Evolutionary conservation across 495 filamentous ascomycete genomes (phyloP).

Genomic region (Aspergillus haitiensis): DNA sequence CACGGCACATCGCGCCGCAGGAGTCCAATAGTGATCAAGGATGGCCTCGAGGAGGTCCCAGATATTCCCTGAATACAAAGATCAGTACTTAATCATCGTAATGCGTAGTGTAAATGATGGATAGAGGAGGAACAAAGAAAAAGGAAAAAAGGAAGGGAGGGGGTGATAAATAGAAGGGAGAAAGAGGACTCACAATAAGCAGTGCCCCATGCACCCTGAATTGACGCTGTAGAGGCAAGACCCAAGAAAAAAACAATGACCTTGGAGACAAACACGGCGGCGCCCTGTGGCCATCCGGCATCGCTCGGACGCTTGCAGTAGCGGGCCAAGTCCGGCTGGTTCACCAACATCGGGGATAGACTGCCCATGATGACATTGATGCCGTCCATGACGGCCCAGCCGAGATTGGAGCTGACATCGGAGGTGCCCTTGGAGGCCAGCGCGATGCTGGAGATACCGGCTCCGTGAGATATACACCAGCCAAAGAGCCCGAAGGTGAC

Average conservation of each 20-base stretch:
- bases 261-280: background rate
- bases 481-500: slow-evolving; percentile 6
- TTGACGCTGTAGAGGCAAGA: background rate
- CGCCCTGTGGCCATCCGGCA: slow-evolving; percentile 7
- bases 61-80: slow-evolving; percentile 10
- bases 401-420: background rate
- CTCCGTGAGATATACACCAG: slow-evolving; percentile 10
- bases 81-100: background rate
- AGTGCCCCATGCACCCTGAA: slow-evolving; percentile 11
- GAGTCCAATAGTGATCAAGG: slow-evolving; percentile 15
- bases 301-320: slow-evolving; percentile 4
- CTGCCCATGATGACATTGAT: slow-evolving; percentile 11
- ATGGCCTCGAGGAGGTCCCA: slow-evolving; percentile 17
- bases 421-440: background rate
- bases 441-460: background rate
- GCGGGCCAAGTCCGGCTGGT: slow-evolving; percentile 11
- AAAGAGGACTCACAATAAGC: slow-evolving; percentile 3
- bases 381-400: slow-evolving; percentile 9
- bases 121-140: too few species aligned
- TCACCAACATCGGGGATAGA: slow-evolving; percentile 5
- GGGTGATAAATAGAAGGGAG: background rate
- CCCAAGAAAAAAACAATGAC: slow-evolving; percentile 6
- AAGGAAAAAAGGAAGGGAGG: too few species aligned
- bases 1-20: background rate
- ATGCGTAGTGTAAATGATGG: too few species aligned